These are phyloP conservation scores for Hirsutella thompsonii DNA, from an alignment of 2,329 filamentous ascomycete species.

Conservation along the genomic window DNA sequence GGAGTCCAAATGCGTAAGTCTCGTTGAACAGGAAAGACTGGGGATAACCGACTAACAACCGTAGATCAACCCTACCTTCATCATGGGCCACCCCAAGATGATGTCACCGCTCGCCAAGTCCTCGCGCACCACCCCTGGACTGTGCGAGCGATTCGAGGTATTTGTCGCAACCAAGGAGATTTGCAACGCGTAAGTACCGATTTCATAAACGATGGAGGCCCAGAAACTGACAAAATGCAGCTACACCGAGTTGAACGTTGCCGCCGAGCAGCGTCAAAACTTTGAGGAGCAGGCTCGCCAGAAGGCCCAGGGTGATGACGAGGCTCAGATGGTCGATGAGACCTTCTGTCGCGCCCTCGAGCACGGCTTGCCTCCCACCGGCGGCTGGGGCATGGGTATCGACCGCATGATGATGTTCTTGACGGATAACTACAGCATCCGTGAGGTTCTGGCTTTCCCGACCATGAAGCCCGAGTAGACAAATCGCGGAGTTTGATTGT, in stretches of 20 bases:
- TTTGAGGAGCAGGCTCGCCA: slow-evolving; percentile 85
- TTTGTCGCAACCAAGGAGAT: slow-evolving; percentile 76
- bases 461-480: slow-evolving; percentile 83
- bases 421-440: slow-evolving; percentile 86
- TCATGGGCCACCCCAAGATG: slow-evolving; percentile 48
- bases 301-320: slow-evolving; percentile 93
- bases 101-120: slow-evolving; percentile 95
- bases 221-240: slow-evolving; percentile 6
- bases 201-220: background rate
- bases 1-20: slow-evolving; percentile 65
- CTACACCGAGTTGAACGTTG: slow-evolving; percentile 89
- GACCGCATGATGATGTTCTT: slow-evolving; percentile 93
- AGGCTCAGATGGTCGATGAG: slow-evolving; percentile 92
- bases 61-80: slow-evolving; percentile 59
- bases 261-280: slow-evolving; percentile 82
- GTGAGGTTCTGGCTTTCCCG: slow-evolving; percentile 91
- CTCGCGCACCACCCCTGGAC: slow-evolving; percentile 65
- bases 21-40: background rate
- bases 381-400: slow-evolving; percentile 93
- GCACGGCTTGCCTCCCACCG: slow-evolving; percentile 83
- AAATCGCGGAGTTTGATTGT: background rate
- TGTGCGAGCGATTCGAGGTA: slow-evolving; percentile 94
- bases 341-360: slow-evolving; percentile 87
- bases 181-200: slow-evolving; percentile 54
- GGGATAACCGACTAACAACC: background rate